Conservation (phyloP, 1,139 yeast genomes). For the Hansenula anomala region DNA sequence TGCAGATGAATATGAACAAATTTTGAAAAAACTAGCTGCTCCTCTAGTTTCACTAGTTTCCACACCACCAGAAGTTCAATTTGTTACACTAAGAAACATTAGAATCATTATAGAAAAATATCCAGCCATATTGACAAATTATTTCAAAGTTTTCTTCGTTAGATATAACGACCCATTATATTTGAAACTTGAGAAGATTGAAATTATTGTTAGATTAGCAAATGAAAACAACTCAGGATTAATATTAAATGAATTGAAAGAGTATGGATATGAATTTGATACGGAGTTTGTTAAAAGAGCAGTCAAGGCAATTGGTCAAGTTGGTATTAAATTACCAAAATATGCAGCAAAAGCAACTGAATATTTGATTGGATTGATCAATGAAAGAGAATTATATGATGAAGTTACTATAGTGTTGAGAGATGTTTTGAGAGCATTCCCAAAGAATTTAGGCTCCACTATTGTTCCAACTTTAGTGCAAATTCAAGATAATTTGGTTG, state of each 20-base stretch:
- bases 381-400: slow-evolving; percentile 75
- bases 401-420: slow-evolving; percentile 76
- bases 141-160: slow-evolving; percentile 85
- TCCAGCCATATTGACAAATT: slow-evolving; percentile 74
- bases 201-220: slow-evolving; percentile 82
- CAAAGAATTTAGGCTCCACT: slow-evolving; percentile 53
- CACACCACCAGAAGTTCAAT: slow-evolving; percentile 91
- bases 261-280: slow-evolving; percentile 92
- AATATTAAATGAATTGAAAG: slow-evolving; percentile 80
- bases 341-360: slow-evolving; percentile 68
- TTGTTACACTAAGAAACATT: slow-evolving; percentile 88
- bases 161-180: slow-evolving; percentile 94
- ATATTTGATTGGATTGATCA: slow-evolving; percentile 66
- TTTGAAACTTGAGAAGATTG: slow-evolving; percentile 87
- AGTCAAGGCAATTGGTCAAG: slow-evolving; percentile 79
- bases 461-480: slow-evolving; percentile 68
- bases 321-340: slow-evolving; percentile 74
- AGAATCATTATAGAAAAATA: slow-evolving; percentile 86
- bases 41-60: slow-evolving; percentile 88
- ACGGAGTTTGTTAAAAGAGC: slow-evolving; percentile 82
- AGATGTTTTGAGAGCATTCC: slow-evolving; percentile 77
- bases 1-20: slow-evolving; percentile 33
- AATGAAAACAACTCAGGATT: slow-evolving; percentile 63
- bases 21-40: slow-evolving; percentile 76
- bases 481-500: slow-evolving; percentile 53